Evolutionary conservation across 805 yeast genomes (phyloP), one percentile per base, ranked within the genome.

Genomic region (Komagataella mondaviorum): DNA sequence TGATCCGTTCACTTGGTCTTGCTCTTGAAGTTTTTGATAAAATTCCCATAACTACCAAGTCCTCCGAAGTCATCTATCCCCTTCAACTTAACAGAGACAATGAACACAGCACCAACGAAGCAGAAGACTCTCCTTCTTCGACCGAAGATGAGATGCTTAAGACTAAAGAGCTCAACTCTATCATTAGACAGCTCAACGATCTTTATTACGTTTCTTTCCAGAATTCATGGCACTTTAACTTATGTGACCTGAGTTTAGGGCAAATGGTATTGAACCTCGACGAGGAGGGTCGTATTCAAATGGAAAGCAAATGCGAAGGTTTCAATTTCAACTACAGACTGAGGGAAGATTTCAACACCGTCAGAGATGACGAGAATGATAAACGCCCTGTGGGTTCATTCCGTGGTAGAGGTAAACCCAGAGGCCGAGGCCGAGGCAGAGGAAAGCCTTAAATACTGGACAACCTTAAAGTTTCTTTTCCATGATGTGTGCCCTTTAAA

Each of bases 171-270:
- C 59, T 65, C 47, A 73, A 70, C 56, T 71, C 72, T 30, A 67
- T 65, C 48, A 68, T 73, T 22, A 68, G 76, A 60, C 71, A 69
- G 53, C 71, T 78, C 52, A 81, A 81, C 61, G 88, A 83, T 59
- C 66, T 75, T 45, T 78, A 81, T 56, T 78, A 80, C 60, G 70
- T 76, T 14, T 79, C 88, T 1, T 84, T 81, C 64, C 82, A 81
- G 59, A 81, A 81, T 58, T 71, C 82, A 52, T 85, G 95, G 95
- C 88, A 85, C 63, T 81, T 81, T 63, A 83, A 83, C 58, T 67
- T 85, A 47, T 78, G 88, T 58, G 91, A 85, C 60, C 72, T 72
- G 24, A 63, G 70, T 22, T 66, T 70, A 56, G 88, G 85, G 6
- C 63, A 66, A 49, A 67, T 81, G 51, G 64, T 69, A 48, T 66